Evolutionary conservation across 148 eudicot species (phyloP).

Genomic region (Spergularia bocconei): DNA sequence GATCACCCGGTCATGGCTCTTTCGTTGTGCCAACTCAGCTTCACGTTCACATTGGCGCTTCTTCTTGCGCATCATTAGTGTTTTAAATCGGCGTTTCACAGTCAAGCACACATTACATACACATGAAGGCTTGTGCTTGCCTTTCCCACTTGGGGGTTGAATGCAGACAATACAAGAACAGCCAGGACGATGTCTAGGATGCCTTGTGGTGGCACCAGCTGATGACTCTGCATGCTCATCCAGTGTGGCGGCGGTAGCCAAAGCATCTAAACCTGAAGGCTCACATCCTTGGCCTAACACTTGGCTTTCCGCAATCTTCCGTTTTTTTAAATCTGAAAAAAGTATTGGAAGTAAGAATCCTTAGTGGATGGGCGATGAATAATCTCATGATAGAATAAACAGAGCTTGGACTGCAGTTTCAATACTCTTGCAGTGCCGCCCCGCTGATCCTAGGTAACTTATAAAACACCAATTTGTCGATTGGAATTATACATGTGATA

Average conservation of each 20-base stretch:
- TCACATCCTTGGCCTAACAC: constrained; percentile 40
- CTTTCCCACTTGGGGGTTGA: constrained; percentile 94
- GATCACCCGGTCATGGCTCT: constrained; percentile 21
- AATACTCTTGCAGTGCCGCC: not conserved
- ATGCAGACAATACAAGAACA: constrained; percentile 93
- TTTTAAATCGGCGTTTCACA: constrained; percentile 75
- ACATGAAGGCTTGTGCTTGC: constrained; percentile 78
- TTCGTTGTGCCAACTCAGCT: constrained; percentile 47
- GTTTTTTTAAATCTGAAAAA: constrained; percentile 56
- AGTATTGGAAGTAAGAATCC: not conserved
- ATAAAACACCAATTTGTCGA: no score
- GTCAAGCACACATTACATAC: constrained; percentile 77
- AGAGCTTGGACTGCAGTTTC: constrained; percentile 4
- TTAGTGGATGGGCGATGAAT: not conserved
- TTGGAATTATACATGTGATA: not conserved
- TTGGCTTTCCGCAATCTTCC: constrained; percentile 37
- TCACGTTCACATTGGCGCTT: constrained; percentile 62
- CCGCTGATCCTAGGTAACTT: not conserved
- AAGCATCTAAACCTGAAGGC: constrained; percentile 79
- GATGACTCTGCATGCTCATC: constrained; percentile 66
- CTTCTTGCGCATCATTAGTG: constrained; percentile 77
- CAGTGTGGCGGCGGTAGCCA: constrained; percentile 84
- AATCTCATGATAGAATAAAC: not conserved
- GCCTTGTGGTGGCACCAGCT: constrained; percentile 64
- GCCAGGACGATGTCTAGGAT: constrained; percentile 93